A percentile compares a stretch with the other conserved stretches of the same genome.
Evolutionary conservation across 805 yeast species (phyloP).

Genomic region (Candida broadrunensis): DNA sequence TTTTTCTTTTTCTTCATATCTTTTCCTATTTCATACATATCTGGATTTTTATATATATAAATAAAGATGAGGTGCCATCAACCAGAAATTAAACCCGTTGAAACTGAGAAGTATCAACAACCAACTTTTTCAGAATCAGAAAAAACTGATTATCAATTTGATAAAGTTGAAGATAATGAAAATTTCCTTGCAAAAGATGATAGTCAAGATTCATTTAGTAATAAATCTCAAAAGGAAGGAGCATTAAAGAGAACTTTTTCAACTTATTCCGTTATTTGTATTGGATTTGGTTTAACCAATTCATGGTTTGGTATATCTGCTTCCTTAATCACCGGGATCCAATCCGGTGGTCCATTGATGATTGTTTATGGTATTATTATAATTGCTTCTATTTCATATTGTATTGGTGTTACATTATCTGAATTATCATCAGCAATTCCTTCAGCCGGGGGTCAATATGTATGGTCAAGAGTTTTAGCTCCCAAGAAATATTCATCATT

Average conservation of each 20-base stretch:
- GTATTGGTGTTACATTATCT: slow-evolving; percentile 36
- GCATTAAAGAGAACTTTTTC: slow-evolving; percentile 30
- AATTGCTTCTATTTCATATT: slow-evolving; percentile 31
- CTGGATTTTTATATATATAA: not conserved
- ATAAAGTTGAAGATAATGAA: not conserved
- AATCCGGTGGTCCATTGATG: slow-evolving; percentile 40
- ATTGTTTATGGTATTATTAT: slow-evolving; percentile 41
- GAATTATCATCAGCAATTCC: slow-evolving; percentile 40
- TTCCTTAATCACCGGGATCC: slow-evolving; percentile 38
- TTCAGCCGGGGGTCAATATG: slow-evolving; percentile 43
- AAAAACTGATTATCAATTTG: too few species aligned
- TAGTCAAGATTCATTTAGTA: not conserved
- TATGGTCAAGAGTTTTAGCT: slow-evolving; percentile 39
- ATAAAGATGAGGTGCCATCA: slow-evolving; percentile 1
- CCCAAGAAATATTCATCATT: slow-evolving; percentile 36
- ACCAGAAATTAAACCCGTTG: not conserved
- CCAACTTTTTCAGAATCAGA: too few species aligned
- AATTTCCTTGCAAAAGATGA: not conserved
- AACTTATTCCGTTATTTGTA: slow-evolving; percentile 35
- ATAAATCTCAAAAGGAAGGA: not conserved
- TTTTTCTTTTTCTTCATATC: too few species aligned
- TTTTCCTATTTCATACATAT: too few species aligned
- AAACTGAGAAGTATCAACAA: too few species aligned
- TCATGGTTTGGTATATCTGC: slow-evolving; percentile 43
- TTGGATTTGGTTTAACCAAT: slow-evolving; percentile 42